These are phyloP conservation scores for Albatrellus ellisii DNA, from an alignment of 768 basidiomycete genomes.

Conservation along the genomic window DNA sequence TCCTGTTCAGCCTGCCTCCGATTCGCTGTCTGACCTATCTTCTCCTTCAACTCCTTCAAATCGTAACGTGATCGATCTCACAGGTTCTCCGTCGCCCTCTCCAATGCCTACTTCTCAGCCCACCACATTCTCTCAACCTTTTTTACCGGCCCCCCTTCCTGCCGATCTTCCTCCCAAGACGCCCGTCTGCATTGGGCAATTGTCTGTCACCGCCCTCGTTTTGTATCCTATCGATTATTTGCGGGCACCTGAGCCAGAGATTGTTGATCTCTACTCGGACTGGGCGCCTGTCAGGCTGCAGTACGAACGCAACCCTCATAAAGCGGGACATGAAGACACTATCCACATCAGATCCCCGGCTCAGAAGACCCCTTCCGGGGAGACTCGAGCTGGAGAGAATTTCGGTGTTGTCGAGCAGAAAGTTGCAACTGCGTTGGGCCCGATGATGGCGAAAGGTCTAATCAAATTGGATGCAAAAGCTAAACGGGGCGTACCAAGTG, in stretches of 20 bases:
- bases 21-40: constrained; percentile 4
- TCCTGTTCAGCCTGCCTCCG: constrained; percentile 21
- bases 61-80: constrained; percentile 8
- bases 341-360: constrained; percentile 67
- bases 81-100: constrained; percentile 6
- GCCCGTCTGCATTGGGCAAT: constrained; percentile 79
- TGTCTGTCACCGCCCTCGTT: constrained; percentile 72
- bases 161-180: constrained; percentile 64
- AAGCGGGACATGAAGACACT: constrained; percentile 41
- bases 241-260: constrained; percentile 18
- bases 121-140: constrained; percentile 10
- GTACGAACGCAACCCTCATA: constrained; percentile 50
- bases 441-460: constrained; percentile 75
- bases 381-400: constrained; percentile 42
- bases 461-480: constrained; percentile 73
- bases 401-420: constrained; percentile 85
- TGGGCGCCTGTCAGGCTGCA: constrained; percentile 61
- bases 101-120: constrained; percentile 7
- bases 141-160: constrained; percentile 23
- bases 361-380: constrained; percentile 35
- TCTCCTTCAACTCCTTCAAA: constrained; percentile 1
- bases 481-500: constrained; percentile 47
- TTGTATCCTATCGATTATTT: constrained; percentile 73
- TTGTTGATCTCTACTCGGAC: constrained; percentile 31
- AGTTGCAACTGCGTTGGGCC: constrained; percentile 64